These are phyloP conservation scores for Aegilops longissima DNA, from an alignment of 176 grass and related monocot genomes.

Conservation along the genomic window DNA sequence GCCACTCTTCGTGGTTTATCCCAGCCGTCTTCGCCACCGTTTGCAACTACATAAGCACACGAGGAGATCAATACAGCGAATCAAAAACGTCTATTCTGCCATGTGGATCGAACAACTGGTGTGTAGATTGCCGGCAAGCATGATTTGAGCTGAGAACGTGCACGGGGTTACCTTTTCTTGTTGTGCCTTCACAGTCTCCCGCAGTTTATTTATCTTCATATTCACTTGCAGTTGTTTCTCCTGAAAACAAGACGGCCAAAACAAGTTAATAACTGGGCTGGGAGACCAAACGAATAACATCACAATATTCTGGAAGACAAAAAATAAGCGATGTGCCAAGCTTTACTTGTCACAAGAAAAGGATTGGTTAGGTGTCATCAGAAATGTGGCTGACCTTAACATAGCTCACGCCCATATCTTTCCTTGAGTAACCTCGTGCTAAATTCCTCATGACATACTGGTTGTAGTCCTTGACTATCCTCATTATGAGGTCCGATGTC, in stretches of 20 bases:
- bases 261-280: neutral
- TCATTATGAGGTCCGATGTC: slow-evolving; percentile 98
- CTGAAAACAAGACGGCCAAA: slow-evolving; percentile 36
- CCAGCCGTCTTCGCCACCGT: slow-evolving; percentile 84
- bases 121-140: neutral
- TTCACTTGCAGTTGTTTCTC: slow-evolving; percentile 96
- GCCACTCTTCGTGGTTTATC: slow-evolving; percentile 81
- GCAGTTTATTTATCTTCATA: slow-evolving; percentile 93
- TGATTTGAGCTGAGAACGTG: neutral
- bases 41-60: slow-evolving; percentile 62
- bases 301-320: neutral
- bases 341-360: neutral
- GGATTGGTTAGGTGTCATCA: neutral
- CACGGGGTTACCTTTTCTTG: slow-evolving; percentile 75
- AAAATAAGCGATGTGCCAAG: neutral
- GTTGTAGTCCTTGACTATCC: slow-evolving; percentile 97
- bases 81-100: neutral
- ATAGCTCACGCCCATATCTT: slow-evolving; percentile 96
- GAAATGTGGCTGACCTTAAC: slow-evolving; percentile 69
- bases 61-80: neutral
- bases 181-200: slow-evolving; percentile 84
- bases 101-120: neutral
- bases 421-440: slow-evolving; percentile 88
- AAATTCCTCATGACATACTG: slow-evolving; percentile 98
- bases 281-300: neutral